Evolutionary conservation across 2,329 filamentous ascomycete genomes (phyloP).

Genomic region (Niveomyces coronatus): DNA sequence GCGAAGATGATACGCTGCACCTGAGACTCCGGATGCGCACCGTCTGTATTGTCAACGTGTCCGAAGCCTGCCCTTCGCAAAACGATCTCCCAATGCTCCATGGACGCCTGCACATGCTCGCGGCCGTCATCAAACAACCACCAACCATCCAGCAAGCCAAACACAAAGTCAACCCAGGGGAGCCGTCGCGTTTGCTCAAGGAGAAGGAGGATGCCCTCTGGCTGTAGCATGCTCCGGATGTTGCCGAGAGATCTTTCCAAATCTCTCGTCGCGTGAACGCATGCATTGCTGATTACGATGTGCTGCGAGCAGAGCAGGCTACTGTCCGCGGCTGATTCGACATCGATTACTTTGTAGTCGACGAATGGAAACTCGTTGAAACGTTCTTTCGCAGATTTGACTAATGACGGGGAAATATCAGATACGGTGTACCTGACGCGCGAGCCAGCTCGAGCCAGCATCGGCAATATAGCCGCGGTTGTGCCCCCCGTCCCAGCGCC

Average conservation of each 20-base stretch:
- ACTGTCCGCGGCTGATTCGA: background rate
- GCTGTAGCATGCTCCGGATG: slow-evolving; percentile 17
- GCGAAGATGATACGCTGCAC: slow-evolving; percentile 11
- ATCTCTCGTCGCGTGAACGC: slow-evolving; percentile 23
- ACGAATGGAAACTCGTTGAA: background rate
- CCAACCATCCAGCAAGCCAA: slow-evolving; percentile 28
- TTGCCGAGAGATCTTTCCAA: slow-evolving; percentile 14
- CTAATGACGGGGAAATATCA: slow-evolving; percentile 24
- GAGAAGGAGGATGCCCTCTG: slow-evolving; percentile 24
- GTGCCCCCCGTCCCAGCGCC: slow-evolving; percentile 22
- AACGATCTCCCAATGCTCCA: slow-evolving; percentile 10
- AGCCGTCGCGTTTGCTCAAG: slow-evolving; percentile 23
- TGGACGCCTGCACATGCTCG: background rate
- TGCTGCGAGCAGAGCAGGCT: slow-evolving; percentile 18
- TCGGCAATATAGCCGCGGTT: slow-evolving; percentile 19
- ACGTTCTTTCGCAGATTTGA: slow-evolving; percentile 18
- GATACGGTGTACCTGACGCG: slow-evolving; percentile 30
- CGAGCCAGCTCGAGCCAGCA: slow-evolving; percentile 17
- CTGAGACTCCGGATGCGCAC: slow-evolving; percentile 9
- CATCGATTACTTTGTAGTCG: background rate
- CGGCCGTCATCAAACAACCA: slow-evolving; percentile 26
- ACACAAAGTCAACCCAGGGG: slow-evolving; percentile 24
- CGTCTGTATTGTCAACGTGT: slow-evolving; percentile 15
- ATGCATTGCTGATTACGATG: slow-evolving; percentile 23
- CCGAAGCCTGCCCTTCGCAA: slow-evolving; percentile 12